Base-by-base conservation (phyloP, 192 early-diverging fungal species). In the Entophlyctis luteolus region DNA sequence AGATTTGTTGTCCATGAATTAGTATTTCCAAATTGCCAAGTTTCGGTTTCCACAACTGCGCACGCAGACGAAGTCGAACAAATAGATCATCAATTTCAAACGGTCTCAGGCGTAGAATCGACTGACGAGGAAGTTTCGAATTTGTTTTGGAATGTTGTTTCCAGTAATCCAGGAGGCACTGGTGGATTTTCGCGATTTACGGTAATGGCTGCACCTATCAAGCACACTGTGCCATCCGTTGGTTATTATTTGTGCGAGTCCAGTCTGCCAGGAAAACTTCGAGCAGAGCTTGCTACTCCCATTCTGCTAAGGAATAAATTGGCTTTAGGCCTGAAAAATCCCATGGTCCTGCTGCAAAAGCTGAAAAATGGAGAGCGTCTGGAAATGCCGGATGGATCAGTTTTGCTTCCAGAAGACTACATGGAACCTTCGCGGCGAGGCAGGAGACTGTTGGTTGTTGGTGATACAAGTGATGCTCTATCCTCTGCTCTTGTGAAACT, bases 151-250 rank as follows among this genome's bases (percentile, higher is more conserved):
- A 63, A n/a, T 1, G 36, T 63, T n/a, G 18, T 48, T 18, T n/a
- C 42, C 6, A 31, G 45, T n/a, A 57, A 25, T 1, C 5, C 33
- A n/a, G 14, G 4, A 54, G 39, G 35, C 18, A 33, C 52, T 28
- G 75, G 59, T 48, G 22, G 39, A 20, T 22, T 48, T 0, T 57
- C 55, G 3, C 33, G 49, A 0, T 72, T 56, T 39, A 72, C 47
- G 10, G 75, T 84, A 0, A n/a, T 57, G 16, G 80, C 78, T 2
- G 70, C 71, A 1, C 75, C 76, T 10, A 82, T 86, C 20, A 14
- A 50, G 6, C 84, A 86, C 55, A 77, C 76, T 3, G 77, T 84
- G 45, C 80, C 84, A 4, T 72, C 72, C n/a, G 46, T 86, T 2
- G 84, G 84, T 1, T 86, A 75, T 59, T 55, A 82, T 0, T 36